Evolutionary conservation across 495 filamentous ascomycete genomes (phyloP), one percentile per base, ranked within the genome.

Genomic region (Aspergillus carlsbadensis): DNA sequence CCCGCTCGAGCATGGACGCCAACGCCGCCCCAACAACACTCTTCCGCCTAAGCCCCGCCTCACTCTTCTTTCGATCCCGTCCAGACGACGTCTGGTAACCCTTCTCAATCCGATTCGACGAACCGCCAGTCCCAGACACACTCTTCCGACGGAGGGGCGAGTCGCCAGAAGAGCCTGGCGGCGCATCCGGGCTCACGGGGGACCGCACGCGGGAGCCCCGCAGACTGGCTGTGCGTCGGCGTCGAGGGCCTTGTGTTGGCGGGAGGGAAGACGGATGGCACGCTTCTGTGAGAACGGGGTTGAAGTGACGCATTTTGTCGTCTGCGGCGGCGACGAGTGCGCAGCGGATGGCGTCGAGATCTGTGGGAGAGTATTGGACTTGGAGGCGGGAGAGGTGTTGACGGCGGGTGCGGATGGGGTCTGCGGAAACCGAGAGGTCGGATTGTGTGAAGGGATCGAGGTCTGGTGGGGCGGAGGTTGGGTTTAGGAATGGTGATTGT

Each of bases 201-300:
- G 58, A 54, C 4, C 63, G 59, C n/a, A 72, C 68, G 10, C 72
- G 65, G 26, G 63, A 67, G 5, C 72, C 54, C 18, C 68, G 60
- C 21, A 66, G 40, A 18, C 64, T 65, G 20, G 62, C 21, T 29
- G 71, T 61, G 40, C 67, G 49, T 37, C 68, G 54, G 10, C 69
- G 64, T 10, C 72, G 70, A 3, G 70, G n/a, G n/a, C n/a, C 73
- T 8, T 64, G 57, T 33, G 70, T 65, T 21, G 68, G 71, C 6
- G 76, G 73, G 13, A 78, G 59, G 18, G 71, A 75, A 46, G 73
- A 77, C 7, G 76, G 76, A 52, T 78, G 76, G 57, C 73, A 77
- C 37, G 72, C 70, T 29, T 77, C 73, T 44, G 66, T 64, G 21
- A 43, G 58, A 55, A 39, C 48, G 20, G 51, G 41, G 43, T 59